Base-by-base conservation (phyloP, 306 rosid genomes). In the Amphicarpaea edgeworthii region DNA sequence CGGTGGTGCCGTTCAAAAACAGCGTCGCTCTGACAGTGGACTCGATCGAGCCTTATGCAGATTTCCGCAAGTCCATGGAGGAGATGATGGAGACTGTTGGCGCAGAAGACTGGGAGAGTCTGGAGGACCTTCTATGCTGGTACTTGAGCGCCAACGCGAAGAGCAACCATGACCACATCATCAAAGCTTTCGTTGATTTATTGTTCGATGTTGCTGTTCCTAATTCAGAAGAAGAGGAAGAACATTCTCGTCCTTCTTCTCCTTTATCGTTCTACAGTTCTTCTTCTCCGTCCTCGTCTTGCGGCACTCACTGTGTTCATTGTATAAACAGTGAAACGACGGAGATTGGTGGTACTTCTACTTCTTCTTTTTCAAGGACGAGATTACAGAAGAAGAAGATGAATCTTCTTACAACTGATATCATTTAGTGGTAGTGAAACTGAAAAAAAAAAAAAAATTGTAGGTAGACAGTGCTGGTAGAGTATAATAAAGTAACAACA, bases 21-120 rank as follows among this genome's bases (percentile, higher is more conserved):
- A 88, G 93, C 9, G 70, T 90, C 43, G 85, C 46, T 0, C 0
- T 88, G 30, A 59, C 88, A 0, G 26, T 88, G 85, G 95, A 88
- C 14, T 94, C 98, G 0, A 41, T 19, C 2, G 79, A 94, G 64
- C 98, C 98, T 37, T 73, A 47, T 42, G 75, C 68, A 50, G 98
- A 94, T 68, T 94, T 94, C 77, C 86, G 86, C 15, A 75, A 73
- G 5, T 91, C 98, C 0, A 92, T 94, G 91, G 93, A 83, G 79
- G 98, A 91, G 54, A 94, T 94, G 95, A 95, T 90, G 17, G 87
- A 86, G 24, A 86, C 95, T 45, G 83, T 83, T 45, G 91, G 81
- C 0, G 66, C 92, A 58, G 84, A 84, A 61, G 86, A 87, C 1
- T 90, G 97, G 98, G 92, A 88, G 11, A 47, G 64, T 9, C 83